These are phyloP conservation scores for Blastobotrys mokoenaii DNA, from an alignment of 805 yeast genomes.

Conservation along the genomic window DNA sequence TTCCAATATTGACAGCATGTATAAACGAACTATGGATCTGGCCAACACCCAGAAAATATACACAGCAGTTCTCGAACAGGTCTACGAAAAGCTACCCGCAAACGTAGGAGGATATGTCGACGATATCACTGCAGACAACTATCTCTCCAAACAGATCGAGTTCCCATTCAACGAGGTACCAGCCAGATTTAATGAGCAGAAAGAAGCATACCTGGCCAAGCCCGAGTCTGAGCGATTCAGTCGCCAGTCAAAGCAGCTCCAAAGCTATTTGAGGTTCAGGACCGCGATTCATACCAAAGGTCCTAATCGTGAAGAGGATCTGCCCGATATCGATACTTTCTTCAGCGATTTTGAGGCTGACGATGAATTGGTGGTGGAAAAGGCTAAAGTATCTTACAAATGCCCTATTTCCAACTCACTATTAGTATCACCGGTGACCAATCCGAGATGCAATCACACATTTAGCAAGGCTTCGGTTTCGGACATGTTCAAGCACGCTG, in stretches of 20 bases:
- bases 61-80: not conserved
- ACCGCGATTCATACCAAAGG: too few relatives aligned
- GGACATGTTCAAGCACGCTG: constrained; percentile 10
- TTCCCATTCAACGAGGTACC: not conserved
- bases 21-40: constrained; percentile 3
- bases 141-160: not conserved
- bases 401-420: constrained; percentile 25
- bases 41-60: not conserved
- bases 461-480: constrained; percentile 22
- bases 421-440: constrained; percentile 25
- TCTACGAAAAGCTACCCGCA: not conserved
- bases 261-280: too few relatives aligned
- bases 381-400: constrained; percentile 18
- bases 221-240: not conserved
- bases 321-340: constrained; percentile 13
- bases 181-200: not conserved
- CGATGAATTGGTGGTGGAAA: constrained; percentile 23
- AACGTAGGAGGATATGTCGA: not conserved
- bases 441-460: constrained; percentile 23
- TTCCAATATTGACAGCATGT: constrained; percentile 1
- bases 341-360: constrained; percentile 17
- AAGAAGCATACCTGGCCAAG: not conserved
- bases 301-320: constrained; percentile 6
- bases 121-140: constrained; percentile 1
- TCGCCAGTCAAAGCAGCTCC: too few relatives aligned